Conservation (phyloP, 75 land plant genomes). For the Gnetum montanum region DNA sequence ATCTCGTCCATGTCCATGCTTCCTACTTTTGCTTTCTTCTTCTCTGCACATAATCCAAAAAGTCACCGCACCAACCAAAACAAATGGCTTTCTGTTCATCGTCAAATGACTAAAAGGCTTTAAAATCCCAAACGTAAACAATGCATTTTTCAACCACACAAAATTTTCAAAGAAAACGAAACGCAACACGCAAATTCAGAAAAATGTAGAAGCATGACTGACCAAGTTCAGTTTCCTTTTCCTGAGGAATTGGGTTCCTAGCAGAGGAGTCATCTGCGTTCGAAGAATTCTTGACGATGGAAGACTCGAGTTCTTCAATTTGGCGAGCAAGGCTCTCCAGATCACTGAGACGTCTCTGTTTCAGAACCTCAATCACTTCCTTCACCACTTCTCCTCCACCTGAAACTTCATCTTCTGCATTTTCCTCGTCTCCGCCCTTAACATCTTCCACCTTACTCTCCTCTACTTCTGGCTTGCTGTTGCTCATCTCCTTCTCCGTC, state of each 20-base stretch:
- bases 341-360: slow-evolving; percentile 35
- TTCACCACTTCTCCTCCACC: slow-evolving; percentile 37
- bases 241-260: not conserved
- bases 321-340: slow-evolving; percentile 49
- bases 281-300: slow-evolving; percentile 12
- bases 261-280: not conserved
- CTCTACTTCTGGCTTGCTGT: slow-evolving; percentile 18
- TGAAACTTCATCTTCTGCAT: slow-evolving; percentile 13
- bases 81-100: not conserved
- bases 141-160: not conserved
- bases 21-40: not conserved
- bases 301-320: slow-evolving; percentile 51
- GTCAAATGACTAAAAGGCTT: too few species aligned
- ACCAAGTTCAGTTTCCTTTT: not conserved
- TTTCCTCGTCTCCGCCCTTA: not conserved
- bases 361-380: slow-evolving; percentile 36
- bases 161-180: not conserved
- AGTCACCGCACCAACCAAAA: too few species aligned
- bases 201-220: not conserved
- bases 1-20: slow-evolving; percentile 18
- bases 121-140: too few species aligned
- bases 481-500: slow-evolving; percentile 15
- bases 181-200: too few species aligned
- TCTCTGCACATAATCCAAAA: too few species aligned
- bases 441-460: slow-evolving; percentile 9